A percentile compares a stretch with the other conserved stretches of the same genome.
Conservation (phyloP, 2,329 filamentous ascomycete species). For the Aspergillus sp. region DNA sequence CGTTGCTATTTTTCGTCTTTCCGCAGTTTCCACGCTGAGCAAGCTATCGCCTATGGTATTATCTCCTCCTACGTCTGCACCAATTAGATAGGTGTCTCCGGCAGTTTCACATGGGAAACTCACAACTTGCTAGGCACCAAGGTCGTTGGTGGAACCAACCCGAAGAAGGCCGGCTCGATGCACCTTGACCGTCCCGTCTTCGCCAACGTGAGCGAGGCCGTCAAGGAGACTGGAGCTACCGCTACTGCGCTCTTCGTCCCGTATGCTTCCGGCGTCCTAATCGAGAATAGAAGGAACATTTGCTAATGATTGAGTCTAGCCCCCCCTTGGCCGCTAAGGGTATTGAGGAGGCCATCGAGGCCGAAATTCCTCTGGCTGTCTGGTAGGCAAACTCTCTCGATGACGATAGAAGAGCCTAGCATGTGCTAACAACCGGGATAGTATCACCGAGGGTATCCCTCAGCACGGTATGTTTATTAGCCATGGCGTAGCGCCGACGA, state of each 20-base stretch:
- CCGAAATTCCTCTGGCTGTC: constrained; percentile 92
- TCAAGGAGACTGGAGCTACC: constrained; percentile 85
- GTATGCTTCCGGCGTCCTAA: constrained; percentile 51
- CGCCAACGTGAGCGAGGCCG: constrained; percentile 80
- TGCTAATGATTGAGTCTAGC: constrained; percentile 51
- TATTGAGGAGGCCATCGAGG: constrained; percentile 94
- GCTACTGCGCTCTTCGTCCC: constrained; percentile 96
- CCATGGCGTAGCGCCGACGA: not conserved
- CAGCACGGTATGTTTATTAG: constrained; percentile 72
- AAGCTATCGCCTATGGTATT: constrained; percentile 97
- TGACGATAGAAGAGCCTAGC: constrained; percentile 6
- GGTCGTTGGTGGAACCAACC: constrained; percentile 97
- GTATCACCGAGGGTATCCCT: constrained; percentile 95
- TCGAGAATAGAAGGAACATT: not conserved
- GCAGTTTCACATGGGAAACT: constrained; percentile 21
- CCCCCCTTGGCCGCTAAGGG: constrained; percentile 88
- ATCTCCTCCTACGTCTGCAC: constrained; percentile 16
- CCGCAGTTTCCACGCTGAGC: constrained; percentile 87
- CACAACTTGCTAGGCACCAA: constrained; percentile 71
- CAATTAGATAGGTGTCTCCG: constrained; percentile 3
- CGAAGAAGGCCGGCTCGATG: constrained; percentile 91
- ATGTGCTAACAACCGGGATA: constrained; percentile 20
- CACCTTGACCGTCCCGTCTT: constrained; percentile 95
- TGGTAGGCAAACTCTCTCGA: constrained; percentile 55
- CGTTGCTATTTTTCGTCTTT: constrained; percentile 20